Conservation (phyloP, 2,329 filamentous ascomycete genomes). For the Aspergillus tanneri region DNA sequence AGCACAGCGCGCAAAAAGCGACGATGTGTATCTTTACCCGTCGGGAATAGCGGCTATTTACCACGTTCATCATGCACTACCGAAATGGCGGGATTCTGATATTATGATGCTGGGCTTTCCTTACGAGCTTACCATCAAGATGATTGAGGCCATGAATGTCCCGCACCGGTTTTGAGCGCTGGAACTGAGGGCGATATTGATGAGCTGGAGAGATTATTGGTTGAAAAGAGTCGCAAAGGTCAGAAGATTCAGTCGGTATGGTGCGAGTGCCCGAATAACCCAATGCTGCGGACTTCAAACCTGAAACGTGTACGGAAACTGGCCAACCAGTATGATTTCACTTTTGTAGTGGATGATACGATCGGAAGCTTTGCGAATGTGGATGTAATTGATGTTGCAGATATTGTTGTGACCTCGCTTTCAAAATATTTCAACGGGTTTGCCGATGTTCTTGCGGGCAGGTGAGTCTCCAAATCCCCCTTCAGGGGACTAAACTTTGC, state of each 20-base stretch:
- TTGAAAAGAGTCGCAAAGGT: conserved; percentile 30
- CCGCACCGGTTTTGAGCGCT: conserved; percentile 50
- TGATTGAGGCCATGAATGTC: conserved; percentile 45
- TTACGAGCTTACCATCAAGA: conserved; percentile 52
- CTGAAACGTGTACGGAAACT: conserved; percentile 41
- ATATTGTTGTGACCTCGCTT: conserved; percentile 54
- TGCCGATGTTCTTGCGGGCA: conserved; percentile 24
- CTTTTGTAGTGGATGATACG: conserved; percentile 41
- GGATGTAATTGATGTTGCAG: conserved; percentile 50
- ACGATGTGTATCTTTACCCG: conserved; percentile 53
- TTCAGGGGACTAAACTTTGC: too few relatives aligned
- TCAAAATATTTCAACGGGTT: conserved; percentile 62
- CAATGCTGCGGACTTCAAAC: conserved; percentile 45
- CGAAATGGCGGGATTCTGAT: conserved; percentile 31
- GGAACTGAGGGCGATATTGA: conserved; percentile 46
- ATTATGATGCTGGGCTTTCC: conserved; percentile 45
- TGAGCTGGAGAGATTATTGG: conserved; percentile 49
- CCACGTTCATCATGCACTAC: conserved; percentile 42
- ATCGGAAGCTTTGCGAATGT: conserved; percentile 39
- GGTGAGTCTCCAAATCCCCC: too few relatives aligned
- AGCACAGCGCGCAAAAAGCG: too few relatives aligned
- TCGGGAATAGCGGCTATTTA: conserved; percentile 58
- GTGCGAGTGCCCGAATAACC: conserved; percentile 52
- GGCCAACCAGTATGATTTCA: conserved; percentile 38
- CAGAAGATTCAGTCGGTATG: conserved; percentile 49